Conservation (phyloP, 1,284 basidiomycete species). For the Ganoderma lingzhi region DNA sequence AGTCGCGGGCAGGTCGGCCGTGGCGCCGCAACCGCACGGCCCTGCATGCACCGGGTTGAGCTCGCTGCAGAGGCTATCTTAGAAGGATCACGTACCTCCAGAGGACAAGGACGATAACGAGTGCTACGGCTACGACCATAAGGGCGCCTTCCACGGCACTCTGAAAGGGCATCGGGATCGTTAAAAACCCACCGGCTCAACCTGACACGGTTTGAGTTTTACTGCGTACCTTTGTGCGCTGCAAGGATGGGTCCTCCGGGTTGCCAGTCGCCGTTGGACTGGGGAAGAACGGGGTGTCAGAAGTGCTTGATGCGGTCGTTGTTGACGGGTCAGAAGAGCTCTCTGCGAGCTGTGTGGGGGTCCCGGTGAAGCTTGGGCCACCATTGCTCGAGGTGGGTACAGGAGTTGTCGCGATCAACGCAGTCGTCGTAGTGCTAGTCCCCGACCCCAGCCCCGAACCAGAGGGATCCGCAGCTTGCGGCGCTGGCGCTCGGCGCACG, state of each 20-base stretch:
- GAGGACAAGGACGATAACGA: conserved; percentile 14
- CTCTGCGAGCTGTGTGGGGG: conserved; percentile 1
- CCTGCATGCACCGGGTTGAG: conserved; percentile 10
- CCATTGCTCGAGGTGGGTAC: background rate
- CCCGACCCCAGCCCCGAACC: background rate
- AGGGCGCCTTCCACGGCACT: conserved; percentile 28
- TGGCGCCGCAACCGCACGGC: conserved; percentile 21
- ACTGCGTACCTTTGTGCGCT: conserved; percentile 25
- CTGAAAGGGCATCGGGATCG: conserved; percentile 4
- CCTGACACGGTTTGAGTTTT: background rate
- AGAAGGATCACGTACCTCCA: conserved; percentile 27
- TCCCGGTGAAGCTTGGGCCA: background rate
- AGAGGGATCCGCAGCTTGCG: background rate
- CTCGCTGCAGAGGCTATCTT: background rate
- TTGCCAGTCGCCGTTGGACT: conserved; percentile 12
- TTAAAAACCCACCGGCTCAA: background rate
- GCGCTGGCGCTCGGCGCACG: conserved; percentile 8
- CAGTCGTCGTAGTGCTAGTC: background rate
- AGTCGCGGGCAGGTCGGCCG: conserved; percentile 22
- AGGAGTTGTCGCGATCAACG: background rate
- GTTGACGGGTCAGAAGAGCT: background rate
- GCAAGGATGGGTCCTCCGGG: conserved; percentile 1
- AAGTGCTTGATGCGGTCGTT: background rate
- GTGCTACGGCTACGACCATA: conserved; percentile 21
- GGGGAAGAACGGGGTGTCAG: conserved; percentile 27